Base-by-base conservation (phyloP, 768 basidiomycete species). In the Cubamyces lactineus region DNA sequence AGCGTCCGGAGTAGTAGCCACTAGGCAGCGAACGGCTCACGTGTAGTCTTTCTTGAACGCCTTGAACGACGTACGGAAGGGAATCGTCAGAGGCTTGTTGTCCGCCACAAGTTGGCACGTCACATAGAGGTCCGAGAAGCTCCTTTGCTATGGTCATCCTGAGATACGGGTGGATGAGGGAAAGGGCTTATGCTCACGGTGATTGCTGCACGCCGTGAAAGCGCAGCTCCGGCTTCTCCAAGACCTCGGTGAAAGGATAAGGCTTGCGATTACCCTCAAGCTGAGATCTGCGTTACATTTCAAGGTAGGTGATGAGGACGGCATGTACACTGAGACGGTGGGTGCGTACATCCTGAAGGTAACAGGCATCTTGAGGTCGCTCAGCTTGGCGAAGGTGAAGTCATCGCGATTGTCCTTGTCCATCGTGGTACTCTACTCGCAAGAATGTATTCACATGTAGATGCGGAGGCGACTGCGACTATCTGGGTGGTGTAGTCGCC, bases 21-120 rank as follows among this genome's bases (percentile, higher is more conserved):
- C 34, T 13, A 39, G 16, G 3, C 1, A n/a, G 2, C 7, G 11
- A 11, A 15, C 42, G 42, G 53, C 87, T 62, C 64, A 93, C 92
- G 80, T 87, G 69, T 94, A 91, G 42, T 78, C 83, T 60, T 83
- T 86, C 77, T 91, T 93, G 81, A 97, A 97, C 2, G 92, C 84
- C 75, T 96, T 96, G 82, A 92, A 94, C 1, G 91, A 86, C 1
- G 96, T 98, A 41, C 92, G 86, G 73, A 92, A 94, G 0, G 94
- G 91, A 34, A 96, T 91, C 0, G 95, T 95, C 45, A 96, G 79
- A 0, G 92, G 93, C 70, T 95, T 94, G 74, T 96, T 96, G 72
- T 97, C 94, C 12, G 94, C 91, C 62, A 92, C 82, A 16, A 99
- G 86, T 72, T 96, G 92, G 72, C 93, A 90, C 12, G 92, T 94